Conservation (phyloP, 345 rosid species). For the Balakata baccata region DNA sequence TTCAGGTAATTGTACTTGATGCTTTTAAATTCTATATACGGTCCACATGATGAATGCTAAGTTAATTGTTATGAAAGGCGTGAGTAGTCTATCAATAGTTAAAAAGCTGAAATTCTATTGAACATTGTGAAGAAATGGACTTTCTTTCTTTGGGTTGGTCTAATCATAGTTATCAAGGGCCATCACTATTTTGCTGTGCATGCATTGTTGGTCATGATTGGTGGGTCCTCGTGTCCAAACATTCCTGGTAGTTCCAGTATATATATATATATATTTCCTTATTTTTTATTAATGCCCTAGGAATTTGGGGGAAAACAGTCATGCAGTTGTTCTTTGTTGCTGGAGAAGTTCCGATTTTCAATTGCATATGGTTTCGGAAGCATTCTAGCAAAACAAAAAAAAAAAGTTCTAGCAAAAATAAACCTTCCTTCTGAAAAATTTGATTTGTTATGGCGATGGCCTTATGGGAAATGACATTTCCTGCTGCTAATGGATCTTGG, state of each 20-base stretch:
- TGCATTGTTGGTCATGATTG: not conserved
- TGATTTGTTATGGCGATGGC: not conserved
- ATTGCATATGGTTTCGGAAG: not conserved
- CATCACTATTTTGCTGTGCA: not conserved
- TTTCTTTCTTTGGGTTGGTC: not conserved
- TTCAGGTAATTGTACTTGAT: conserved; percentile 18
- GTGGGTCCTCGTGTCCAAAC: not conserved
- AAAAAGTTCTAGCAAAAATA: no score
- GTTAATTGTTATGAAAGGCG: not conserved
- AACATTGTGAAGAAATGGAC: not conserved
- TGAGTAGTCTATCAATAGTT: not conserved
- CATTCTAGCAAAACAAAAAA: not conserved
- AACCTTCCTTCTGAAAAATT: not conserved
- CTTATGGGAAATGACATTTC: not conserved
- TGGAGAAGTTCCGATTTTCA: not conserved
- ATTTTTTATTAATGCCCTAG: not conserved
- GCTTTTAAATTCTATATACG: conserved; percentile 5
- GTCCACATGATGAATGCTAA: conserved; percentile 1
- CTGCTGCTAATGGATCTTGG: not conserved
- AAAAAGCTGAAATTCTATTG: not conserved
- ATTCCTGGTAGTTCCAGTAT: not conserved
- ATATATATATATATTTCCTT: no score
- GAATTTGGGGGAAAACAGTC: not conserved
- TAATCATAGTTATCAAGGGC: not conserved
- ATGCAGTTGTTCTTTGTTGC: not conserved